Evolutionary conservation across 1,139 yeast genomes (phyloP), one percentile per base, ranked within the genome.

Genomic region (Blastobotrys ciferrii): DNA sequence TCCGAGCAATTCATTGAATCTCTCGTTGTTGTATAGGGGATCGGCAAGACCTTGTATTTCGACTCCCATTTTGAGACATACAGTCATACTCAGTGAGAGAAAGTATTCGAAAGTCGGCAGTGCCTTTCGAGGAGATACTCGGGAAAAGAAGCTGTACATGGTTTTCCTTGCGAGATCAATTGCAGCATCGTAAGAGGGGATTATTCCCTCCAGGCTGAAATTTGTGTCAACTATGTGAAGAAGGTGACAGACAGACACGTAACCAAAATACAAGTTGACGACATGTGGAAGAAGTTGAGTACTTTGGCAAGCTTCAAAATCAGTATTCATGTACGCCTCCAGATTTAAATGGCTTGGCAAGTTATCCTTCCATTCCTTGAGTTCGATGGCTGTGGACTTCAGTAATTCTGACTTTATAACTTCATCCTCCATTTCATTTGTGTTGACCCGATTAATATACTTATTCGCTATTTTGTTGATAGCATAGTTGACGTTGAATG

Each of bases 81-180:
- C 44, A 3, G 44, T 42, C n/a, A 42, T 42, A n/a, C 33, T n/a
- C 19, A 42, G 25, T 37, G 37, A 42, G 15, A 42, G 17, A 19
- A 42, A 42, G 44, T 42, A 42, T 17, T 42, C 44, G 31, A 31
- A 42, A 4, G 44, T 42, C 4, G 32, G 33, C 9, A 42, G 17
- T 9, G 44, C 44, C 17, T 42, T 42, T 17, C 44, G 36, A 7
- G 44, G 28, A 23, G 20, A 12, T 23, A 13, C 44, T 13, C 44
- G 36, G 19, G 37, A 17, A n/a, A 42, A 42, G 23, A 31, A 42
- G 4, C 23, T 6, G n/a, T 18, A n/a, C 44, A 42, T 31, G 4
- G 20, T 13, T 23, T 42, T 42, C 6, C 31, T 33, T 3, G 37
- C 33, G n/a, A 42, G 38, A 9, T 32, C 31, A 9, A 30, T 12